Base-by-base conservation (phyloP, 768 basidiomycete genomes). In the Trichaptum fuscoviolaceum region DNA sequence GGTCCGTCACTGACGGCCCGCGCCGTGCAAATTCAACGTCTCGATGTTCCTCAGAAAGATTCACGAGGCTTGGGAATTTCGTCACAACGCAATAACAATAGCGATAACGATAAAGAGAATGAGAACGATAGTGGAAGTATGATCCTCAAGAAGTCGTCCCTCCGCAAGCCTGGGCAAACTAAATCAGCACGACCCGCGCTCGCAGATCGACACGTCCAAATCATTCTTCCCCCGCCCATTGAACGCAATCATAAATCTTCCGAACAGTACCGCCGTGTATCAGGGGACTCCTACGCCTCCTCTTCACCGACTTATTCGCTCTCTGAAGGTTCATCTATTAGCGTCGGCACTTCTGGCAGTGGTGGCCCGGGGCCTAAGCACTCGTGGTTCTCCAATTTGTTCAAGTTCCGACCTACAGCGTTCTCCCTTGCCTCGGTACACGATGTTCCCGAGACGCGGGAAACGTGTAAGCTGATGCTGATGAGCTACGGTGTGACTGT, bases 381-480 rank as follows among this genome's bases (percentile, higher is more conserved):
- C 68, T 85, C 83, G 63, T 99, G 96, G 96, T 85, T 99, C 68
- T 87, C 87, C 58, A 91, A 88, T 71, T 84, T 97, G 57, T 96
- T 98, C 84, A 91, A 86, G 74, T 89, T 93, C 79, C 93, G 90
- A 72, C 87, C 92, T 0, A 79, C 85, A 34, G 81, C 77, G 34
- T 86, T 85, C 71, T 73, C 74, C 26, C 79, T 95, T 12, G 75
- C 85, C 58, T 93, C 90, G 4, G 75, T 81, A 17, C 81, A 83
- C 65, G 86, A 88, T 67, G 75, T 82, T 12, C 81, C 86, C 68
- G 86, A 83, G 57, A 91, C 94, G 7, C 81, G 90, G 62, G 85
- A 86, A 70, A 88, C 91, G 72, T 92, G 92, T 75, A 83, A 87
- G 67, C 82, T 86, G 62, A 75, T 95, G 58, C 80, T 99, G 68